Conservation (phyloP, 2,329 filamentous ascomycete genomes). For the Penicillium crustosum region DNA sequence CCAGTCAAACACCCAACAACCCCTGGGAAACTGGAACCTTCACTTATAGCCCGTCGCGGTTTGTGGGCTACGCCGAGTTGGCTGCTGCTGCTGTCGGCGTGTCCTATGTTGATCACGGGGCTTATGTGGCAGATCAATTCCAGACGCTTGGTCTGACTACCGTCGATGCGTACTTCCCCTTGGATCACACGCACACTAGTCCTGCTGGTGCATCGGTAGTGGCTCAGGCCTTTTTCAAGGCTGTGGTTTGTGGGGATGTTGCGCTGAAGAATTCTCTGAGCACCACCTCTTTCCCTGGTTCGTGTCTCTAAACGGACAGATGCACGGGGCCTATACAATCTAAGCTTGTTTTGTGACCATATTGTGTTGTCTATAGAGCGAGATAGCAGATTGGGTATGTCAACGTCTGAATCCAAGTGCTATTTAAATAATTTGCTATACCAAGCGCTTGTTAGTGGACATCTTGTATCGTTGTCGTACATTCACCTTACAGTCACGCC, state of each 20-base stretch:
- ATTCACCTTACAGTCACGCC: too few relatives aligned
- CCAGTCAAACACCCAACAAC: constrained; percentile 62
- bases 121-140: constrained; percentile 57
- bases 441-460: too few relatives aligned
- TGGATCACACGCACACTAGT: constrained; percentile 64
- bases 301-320: constrained; percentile 25
- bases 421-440: too few relatives aligned
- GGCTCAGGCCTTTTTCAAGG: constrained; percentile 60
- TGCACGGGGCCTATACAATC: background rate
- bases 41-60: constrained; percentile 50
- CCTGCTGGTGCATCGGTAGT: constrained; percentile 57
- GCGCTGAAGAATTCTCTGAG: constrained; percentile 42
- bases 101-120: constrained; percentile 61
- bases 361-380: background rate
- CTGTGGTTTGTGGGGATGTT: constrained; percentile 51
- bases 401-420: too few relatives aligned
- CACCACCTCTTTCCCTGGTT: constrained; percentile 28
- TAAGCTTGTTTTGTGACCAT: background rate
- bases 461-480: too few relatives aligned
- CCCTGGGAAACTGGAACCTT: constrained; percentile 60
- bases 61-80: constrained; percentile 56
- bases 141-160: constrained; percentile 50
- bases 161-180: constrained; percentile 57
- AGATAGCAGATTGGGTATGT: background rate
- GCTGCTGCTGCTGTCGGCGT: constrained; percentile 49